These are phyloP conservation scores for Skeletonema tropicum DNA, from an alignment of 108 stramenopile genomes.

Conservation along the genomic window DNA sequence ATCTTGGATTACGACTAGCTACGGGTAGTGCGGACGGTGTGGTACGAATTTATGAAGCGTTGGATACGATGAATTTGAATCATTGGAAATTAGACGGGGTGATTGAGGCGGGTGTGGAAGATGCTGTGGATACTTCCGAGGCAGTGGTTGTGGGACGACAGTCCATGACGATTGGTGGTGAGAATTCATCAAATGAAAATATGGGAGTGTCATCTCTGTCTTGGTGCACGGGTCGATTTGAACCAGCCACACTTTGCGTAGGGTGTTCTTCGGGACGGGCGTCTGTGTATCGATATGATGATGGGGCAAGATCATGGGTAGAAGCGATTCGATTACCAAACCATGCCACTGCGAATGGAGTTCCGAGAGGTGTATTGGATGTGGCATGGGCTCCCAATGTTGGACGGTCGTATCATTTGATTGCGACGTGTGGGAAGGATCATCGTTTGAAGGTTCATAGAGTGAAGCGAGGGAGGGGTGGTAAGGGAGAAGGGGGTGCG, in stretches of 20 bases:
- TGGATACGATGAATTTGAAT: conserved; percentile 88
- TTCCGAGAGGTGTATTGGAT: conserved; percentile 75
- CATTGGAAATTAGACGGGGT: conserved; percentile 86
- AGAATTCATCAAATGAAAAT: conserved; percentile 18
- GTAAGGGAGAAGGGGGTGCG: conserved; percentile 12
- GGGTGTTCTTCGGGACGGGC: conserved; percentile 62
- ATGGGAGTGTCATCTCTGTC: conserved; percentile 81
- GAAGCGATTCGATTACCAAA: conserved; percentile 56
- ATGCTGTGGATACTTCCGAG: no score
- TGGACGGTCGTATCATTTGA: conserved; percentile 88
- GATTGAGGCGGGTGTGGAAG: conserved; percentile 56
- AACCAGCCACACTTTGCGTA: conserved; percentile 87
- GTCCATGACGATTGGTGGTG: no score
- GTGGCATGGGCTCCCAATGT: conserved; percentile 96
- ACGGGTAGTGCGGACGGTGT: conserved; percentile 89
- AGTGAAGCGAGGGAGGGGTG: conserved; percentile 37
- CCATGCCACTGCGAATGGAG: conserved; percentile 34
- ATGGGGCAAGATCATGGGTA: conserved; percentile 70
- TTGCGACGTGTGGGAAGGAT: conserved; percentile 75
- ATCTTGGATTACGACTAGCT: conserved; percentile 89
- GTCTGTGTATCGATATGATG: conserved; percentile 71
- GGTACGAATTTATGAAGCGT: conserved; percentile 91
- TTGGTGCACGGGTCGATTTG: conserved; percentile 92
- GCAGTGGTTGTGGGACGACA: no score
- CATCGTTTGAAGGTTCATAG: conserved; percentile 45